Evolutionary conservation across 225 moss, liverwort and hornwort species (phyloP).

Genomic region (Pleurozium schreberi): DNA sequence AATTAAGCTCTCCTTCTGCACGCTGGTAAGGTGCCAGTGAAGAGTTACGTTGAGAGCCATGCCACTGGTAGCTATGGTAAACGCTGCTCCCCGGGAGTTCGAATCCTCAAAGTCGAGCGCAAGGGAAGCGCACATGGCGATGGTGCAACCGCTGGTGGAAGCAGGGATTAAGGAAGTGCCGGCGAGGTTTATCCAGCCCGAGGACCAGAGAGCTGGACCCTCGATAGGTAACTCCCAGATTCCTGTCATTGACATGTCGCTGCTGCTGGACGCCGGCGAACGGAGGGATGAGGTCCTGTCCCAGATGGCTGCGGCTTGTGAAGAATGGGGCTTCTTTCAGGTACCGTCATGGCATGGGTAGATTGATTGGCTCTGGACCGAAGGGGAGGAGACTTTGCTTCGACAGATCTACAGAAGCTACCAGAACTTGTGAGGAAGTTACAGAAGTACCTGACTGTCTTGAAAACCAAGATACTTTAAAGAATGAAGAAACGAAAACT

Average conservation of each 20-base stretch:
- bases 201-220: neutral
- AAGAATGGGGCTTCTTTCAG: slow-evolving; percentile 41
- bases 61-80: neutral
- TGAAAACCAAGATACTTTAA: neutral
- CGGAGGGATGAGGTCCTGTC: neutral
- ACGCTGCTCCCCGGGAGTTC: neutral
- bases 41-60: neutral
- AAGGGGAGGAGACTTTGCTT: too few species aligned
- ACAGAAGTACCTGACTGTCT: too few species aligned
- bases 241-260: slow-evolving; percentile 16
- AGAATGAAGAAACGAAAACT: neutral
- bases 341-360: neutral
- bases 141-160: slow-evolving; percentile 27
- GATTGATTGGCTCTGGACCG: neutral
- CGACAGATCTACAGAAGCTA: neutral
- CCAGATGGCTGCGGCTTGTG: slow-evolving; percentile 5
- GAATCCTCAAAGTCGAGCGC: neutral
- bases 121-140: neutral
- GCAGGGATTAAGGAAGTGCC: slow-evolving; percentile 16
- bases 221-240: neutral
- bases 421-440: neutral
- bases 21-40: neutral
- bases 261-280: neutral
- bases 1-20: neutral
- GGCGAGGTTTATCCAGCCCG: slow-evolving; percentile 1